Evolutionary conservation across 129 eudicot species (phyloP).

Genomic region (Helichrysum umbraculigerum): DNA sequence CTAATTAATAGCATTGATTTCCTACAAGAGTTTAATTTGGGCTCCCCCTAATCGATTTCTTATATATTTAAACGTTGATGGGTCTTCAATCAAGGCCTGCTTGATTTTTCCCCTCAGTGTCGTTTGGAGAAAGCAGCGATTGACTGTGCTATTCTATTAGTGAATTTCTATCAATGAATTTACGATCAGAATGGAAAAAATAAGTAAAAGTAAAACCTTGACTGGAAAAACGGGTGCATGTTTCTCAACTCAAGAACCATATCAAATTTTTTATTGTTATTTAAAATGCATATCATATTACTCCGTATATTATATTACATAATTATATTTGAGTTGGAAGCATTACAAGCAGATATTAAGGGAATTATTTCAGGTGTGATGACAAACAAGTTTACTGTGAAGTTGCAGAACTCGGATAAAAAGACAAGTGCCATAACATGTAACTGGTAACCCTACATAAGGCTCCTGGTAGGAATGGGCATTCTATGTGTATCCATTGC

Average conservation of each 20-base stretch:
- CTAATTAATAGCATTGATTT: background rate
- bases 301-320: too few relatives aligned
- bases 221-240: background rate
- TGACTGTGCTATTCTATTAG: background rate
- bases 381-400: constrained; percentile 20
- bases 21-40: too few relatives aligned
- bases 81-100: too few relatives aligned
- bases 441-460: constrained; percentile 31
- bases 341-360: constrained; percentile 8
- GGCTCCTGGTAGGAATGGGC: constrained; percentile 42
- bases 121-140: background rate
- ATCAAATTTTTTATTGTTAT: too few relatives aligned
- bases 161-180: background rate
- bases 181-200: too few relatives aligned
- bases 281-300: too few relatives aligned
- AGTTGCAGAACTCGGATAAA: constrained; percentile 28
- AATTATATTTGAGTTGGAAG: background rate
- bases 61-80: too few relatives aligned
- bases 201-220: background rate
- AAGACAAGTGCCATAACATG: constrained; percentile 28
- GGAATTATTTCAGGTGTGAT: constrained; percentile 18
- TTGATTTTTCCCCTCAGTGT: background rate
- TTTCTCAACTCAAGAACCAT: too few relatives aligned
- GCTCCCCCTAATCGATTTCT: too few relatives aligned
- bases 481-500: constrained; percentile 12